A percentile compares a stretch with the other conserved stretches of the same genome.
phyloP scores from a whole-genome alignment of 2,329 filamentous ascomycete genomes.

The Trichophyton benhamiae region DNA sequence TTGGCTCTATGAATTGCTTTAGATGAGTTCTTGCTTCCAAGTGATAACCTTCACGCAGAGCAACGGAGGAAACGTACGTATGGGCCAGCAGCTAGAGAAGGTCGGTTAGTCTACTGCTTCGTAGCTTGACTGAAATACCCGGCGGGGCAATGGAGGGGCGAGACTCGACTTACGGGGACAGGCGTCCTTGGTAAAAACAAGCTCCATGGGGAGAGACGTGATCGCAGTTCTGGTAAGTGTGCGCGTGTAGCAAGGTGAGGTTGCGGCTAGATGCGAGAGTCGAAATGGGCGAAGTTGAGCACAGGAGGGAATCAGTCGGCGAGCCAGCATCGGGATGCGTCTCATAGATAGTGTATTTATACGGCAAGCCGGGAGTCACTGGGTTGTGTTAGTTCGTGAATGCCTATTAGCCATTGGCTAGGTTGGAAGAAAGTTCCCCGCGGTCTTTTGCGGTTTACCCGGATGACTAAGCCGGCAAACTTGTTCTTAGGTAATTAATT shows the following conservation, averaged over 20 bases:
- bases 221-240: conserved; percentile 5
- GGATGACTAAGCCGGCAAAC: background rate
- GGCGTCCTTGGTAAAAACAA: conserved; percentile 32
- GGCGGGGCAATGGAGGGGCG: background rate
- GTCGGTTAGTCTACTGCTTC: conserved; percentile 3
- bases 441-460: background rate
- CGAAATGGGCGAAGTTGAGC: background rate
- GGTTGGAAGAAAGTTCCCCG: background rate
- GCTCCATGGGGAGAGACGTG: conserved; percentile 30
- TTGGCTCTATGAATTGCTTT: conserved; percentile 29
- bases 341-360: background rate
- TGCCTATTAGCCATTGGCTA: too few species aligned
- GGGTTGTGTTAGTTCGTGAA: background rate
- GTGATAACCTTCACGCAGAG: background rate
- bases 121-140: background rate
- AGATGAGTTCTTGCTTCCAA: background rate
- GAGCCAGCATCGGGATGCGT: background rate
- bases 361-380: background rate
- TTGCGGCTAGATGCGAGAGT: background rate
- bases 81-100: conserved; percentile 21
- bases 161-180: conserved; percentile 32
- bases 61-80: conserved; percentile 27
- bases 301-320: background rate
- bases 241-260: background rate
- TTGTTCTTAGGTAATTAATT: background rate